A percentile compares a stretch with the other conserved stretches of the same genome.
Conservation (phyloP, 1,139 yeast genomes). For the Casaregolazyma lundiana region DNA sequence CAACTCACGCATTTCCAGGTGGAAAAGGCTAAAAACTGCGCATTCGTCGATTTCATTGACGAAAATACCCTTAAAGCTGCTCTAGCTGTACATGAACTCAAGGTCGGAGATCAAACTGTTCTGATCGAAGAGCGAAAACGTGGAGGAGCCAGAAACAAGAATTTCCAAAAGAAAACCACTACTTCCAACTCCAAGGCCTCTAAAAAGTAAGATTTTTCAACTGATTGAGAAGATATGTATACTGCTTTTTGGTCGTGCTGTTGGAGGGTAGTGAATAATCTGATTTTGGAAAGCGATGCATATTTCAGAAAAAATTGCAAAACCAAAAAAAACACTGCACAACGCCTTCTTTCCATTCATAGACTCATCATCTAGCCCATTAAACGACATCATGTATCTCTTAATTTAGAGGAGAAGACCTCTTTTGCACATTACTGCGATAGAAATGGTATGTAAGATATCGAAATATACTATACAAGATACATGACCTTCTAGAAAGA, state of each 20-base stretch:
- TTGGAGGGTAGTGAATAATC: neutral
- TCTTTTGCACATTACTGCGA: no score
- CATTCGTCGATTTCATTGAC: conserved; percentile 38
- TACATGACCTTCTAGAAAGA: no score
- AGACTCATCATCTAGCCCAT: neutral
- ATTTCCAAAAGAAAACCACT: conserved; percentile 12
- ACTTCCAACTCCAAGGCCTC: conserved; percentile 11
- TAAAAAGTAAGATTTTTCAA: neutral
- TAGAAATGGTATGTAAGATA: neutral
- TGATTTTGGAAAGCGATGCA: neutral
- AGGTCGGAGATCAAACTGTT: conserved; percentile 30
- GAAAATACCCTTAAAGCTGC: conserved; percentile 32
- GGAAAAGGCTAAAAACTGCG: conserved; percentile 32
- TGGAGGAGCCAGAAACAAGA: conserved; percentile 22
- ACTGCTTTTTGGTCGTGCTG: neutral
- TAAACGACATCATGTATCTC: conserved; percentile 2
- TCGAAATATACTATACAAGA: neutral
- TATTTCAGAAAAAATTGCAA: conserved; percentile 1
- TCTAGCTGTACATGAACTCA: conserved; percentile 29
- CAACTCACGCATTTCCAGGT: conserved; percentile 35
- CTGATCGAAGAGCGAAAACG: conserved; percentile 33
- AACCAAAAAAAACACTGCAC: neutral
- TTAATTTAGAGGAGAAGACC: neutral
- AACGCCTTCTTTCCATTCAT: neutral
- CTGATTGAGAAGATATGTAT: conserved; percentile 2